Percentiles rank a stretch among this genome's conserved stretches.
Evolutionary conservation across 768 basidiomycete genomes (phyloP).

Genomic region (Panaeolus papilionaceus): DNA sequence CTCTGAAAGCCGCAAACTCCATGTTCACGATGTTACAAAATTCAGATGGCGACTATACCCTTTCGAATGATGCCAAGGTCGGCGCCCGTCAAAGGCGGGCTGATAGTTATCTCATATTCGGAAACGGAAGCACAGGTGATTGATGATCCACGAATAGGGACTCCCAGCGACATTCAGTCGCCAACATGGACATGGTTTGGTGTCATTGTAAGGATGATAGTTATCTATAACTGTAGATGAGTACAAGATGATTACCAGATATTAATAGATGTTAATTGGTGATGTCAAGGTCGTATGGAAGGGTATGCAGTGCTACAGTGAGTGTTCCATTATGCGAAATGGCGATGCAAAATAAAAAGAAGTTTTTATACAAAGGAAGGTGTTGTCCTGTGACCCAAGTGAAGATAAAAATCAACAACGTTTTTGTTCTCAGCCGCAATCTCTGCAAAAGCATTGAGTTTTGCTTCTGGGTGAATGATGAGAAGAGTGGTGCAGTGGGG

Average conservation of each 20-base stretch:
- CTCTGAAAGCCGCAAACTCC: background rate
- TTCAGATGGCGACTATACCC: conserved; percentile 5
- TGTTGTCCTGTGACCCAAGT: background rate
- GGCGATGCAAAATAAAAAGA: background rate
- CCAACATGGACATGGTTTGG: background rate
- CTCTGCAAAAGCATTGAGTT: background rate
- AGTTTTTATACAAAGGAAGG: background rate
- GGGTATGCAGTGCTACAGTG: background rate
- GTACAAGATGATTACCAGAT: background rate
- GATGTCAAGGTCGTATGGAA: too few relatives aligned
- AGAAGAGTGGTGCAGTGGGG: background rate
- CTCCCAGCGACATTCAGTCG: background rate
- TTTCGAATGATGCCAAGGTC: background rate
- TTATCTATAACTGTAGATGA: background rate
- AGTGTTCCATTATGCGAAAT: background rate
- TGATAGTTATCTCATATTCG: background rate
- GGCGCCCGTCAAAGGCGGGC: background rate
- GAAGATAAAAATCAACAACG: too few relatives aligned
- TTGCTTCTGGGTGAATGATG: background rate
- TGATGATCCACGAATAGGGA: too few relatives aligned
- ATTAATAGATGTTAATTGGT: background rate
- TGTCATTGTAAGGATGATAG: background rate
- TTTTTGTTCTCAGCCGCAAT: background rate
- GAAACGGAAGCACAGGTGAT: background rate
- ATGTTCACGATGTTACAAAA: background rate